Evolutionary conservation across 2,329 filamentous ascomycete species (phyloP), one percentile per base, ranked within the genome.

Genomic region (Parastagonospora nodorum): DNA sequence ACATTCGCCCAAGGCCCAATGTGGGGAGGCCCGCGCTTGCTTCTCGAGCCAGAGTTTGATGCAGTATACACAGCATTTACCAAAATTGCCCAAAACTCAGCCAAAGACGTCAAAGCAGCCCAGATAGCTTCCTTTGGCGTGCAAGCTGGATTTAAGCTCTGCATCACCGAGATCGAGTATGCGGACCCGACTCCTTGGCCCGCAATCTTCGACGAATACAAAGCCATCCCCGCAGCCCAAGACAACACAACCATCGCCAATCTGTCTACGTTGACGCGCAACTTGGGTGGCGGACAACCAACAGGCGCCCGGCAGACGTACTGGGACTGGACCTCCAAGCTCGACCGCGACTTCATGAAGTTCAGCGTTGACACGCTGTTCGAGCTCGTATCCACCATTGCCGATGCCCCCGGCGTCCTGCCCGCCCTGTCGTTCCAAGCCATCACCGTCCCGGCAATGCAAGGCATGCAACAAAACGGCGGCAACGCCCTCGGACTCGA

Each of bases 401-500:
- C 40, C 15, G 60, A 65, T 45, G 61, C 58, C 6, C 50, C 53
- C 4, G 50, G 40, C 4, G 50, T 71, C n/a, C 19, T 70, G 4
- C 65, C 66, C 2, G 59, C 63, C 1, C 51, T 55, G 16, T 61
- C 65, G 0, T 54, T 72, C 15, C 70, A 72, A 42, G 55, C 61
- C 14, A 68, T 72, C 46, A 68, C 68, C 1, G 49, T 52, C 0
- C 52, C 51, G 1, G 54, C 53, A 12, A 56, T 72, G 31, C 28
- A 53, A 24, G 45, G 56, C 27, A 71, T 72, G 66, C 45, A 58
- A 33, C 51, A 64, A 46, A 57, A 65, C 11, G 66, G 63, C 31
- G 70, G 70, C 0, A 72, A 73, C 31, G 51, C 67, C 8, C 58
- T 71, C 8, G 68, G 69, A 5, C 60, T 72, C n/a, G 42, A 53